These are phyloP conservation scores for Phytophthora citricola DNA, from an alignment of 352 stramenopile species.

Conservation along the genomic window DNA sequence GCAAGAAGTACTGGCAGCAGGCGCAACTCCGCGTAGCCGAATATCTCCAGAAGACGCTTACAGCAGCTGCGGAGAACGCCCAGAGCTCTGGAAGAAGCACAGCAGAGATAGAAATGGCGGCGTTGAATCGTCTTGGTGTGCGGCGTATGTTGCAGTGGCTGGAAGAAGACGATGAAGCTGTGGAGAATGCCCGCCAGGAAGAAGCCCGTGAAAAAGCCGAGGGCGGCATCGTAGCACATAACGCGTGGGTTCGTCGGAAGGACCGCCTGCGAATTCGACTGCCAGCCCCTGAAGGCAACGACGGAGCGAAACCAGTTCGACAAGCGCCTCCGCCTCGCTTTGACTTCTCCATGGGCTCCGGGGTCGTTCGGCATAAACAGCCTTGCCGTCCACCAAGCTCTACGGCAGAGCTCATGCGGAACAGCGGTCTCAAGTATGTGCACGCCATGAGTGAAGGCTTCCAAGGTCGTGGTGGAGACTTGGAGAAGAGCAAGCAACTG, in stretches of 20 bases:
- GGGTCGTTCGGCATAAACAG: slow-evolving; percentile 60
- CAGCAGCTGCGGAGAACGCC: slow-evolving; percentile 14
- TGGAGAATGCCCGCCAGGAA: slow-evolving; percentile 74
- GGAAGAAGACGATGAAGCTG: slow-evolving; percentile 73
- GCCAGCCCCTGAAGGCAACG: slow-evolving; percentile 37
- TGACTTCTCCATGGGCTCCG: slow-evolving; percentile 71
- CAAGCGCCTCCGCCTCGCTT: slow-evolving; percentile 52
- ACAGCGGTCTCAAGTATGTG: slow-evolving; percentile 83
- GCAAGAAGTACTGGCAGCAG: slow-evolving; percentile 77
- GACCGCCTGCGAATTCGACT: slow-evolving; percentile 79
- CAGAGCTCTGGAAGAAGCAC: slow-evolving; percentile 23
- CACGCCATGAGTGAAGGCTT: slow-evolving; percentile 89
- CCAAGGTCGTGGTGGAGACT: slow-evolving; percentile 79
- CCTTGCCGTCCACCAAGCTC: slow-evolving; percentile 68
- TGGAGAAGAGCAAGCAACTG: slow-evolving; percentile 81
- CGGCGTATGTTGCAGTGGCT: slow-evolving; percentile 82
- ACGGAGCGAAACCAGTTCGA: slow-evolving; percentile 6
- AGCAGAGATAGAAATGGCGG: slow-evolving; percentile 59
- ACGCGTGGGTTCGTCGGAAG: slow-evolving; percentile 81
- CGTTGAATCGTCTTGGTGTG: slow-evolving; percentile 69
- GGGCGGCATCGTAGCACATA: slow-evolving; percentile 75
- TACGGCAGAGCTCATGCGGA: slow-evolving; percentile 77
- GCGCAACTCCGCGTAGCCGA: slow-evolving; percentile 79
- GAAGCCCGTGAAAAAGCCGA: slow-evolving; percentile 77
- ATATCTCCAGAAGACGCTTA: slow-evolving; percentile 72